Conservation (phyloP, 371 early-diverging fungal species). For the Lichtheimia ramosa region DNA sequence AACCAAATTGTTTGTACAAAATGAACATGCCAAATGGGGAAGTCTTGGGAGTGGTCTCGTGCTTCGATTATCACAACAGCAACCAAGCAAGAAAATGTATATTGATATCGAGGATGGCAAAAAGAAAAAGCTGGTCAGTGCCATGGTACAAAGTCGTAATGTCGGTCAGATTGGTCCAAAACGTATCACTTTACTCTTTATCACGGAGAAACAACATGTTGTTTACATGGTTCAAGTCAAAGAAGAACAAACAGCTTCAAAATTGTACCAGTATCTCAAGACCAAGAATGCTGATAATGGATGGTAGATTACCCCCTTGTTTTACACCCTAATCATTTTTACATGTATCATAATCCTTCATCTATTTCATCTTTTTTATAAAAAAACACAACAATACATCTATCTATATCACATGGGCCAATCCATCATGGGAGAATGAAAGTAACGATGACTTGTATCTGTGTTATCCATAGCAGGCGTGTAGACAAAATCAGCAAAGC, state of each 20-base stretch:
- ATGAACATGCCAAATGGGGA: slow-evolving; percentile 38
- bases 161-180: slow-evolving; percentile 38
- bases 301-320: slow-evolving; percentile 22
- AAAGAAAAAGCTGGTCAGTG: slow-evolving; percentile 34
- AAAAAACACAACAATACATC: background rate
- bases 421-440: background rate
- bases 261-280: slow-evolving; percentile 44
- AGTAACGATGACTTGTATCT: background rate
- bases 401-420: background rate
- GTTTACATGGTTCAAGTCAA: slow-evolving; percentile 49
- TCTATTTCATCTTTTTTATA: background rate
- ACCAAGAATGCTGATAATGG: slow-evolving; percentile 40
- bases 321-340: background rate
- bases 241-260: slow-evolving; percentile 37
- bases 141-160: slow-evolving; percentile 43
- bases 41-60: slow-evolving; percentile 35
- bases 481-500: slow-evolving; percentile 22
- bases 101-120: slow-evolving; percentile 40
- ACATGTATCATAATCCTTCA: background rate
- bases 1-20: slow-evolving; percentile 42
- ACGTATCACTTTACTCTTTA: slow-evolving; percentile 38
- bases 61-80: slow-evolving; percentile 37
- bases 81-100: slow-evolving; percentile 40
- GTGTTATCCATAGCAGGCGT: slow-evolving; percentile 15
- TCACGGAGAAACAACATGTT: slow-evolving; percentile 31